Conservation (phyloP, 2,329 filamentous ascomycete species). For the Nemania sp. region DNA sequence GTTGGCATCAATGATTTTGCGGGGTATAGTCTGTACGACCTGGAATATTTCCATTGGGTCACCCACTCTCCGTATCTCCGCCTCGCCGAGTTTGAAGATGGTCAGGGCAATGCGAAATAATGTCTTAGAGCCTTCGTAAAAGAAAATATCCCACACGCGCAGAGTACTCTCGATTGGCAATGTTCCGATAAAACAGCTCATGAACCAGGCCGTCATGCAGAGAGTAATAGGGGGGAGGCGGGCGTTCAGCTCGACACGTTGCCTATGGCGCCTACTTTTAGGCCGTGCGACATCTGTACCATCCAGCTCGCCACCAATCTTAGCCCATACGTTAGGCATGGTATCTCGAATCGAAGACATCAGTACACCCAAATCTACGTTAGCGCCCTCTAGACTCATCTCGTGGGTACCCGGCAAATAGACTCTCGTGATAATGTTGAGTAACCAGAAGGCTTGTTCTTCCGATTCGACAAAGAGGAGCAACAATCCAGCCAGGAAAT, state of each 20-base stretch:
- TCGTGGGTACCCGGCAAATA: conserved; percentile 94
- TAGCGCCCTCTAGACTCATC: conserved; percentile 88
- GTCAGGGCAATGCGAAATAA: conserved; percentile 91
- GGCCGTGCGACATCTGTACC: conserved; percentile 54
- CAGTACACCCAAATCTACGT: conserved; percentile 92
- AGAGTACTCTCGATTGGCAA: conserved; percentile 91
- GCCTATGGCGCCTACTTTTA: conserved; percentile 55
- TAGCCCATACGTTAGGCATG: conserved; percentile 86
- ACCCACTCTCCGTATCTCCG: conserved; percentile 79
- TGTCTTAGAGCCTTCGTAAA: conserved; percentile 94
- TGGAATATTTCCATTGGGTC: conserved; percentile 98
- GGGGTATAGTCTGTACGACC: conserved; percentile 87
- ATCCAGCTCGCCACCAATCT: conserved; percentile 84
- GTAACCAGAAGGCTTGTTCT: conserved; percentile 91
- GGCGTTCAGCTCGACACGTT: conserved; percentile 57
- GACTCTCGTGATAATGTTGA: conserved; percentile 89
- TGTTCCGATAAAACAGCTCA: conserved; percentile 95
- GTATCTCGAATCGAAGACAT: conserved; percentile 88
- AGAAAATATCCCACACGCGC: conserved; percentile 94
- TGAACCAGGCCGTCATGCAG: conserved; percentile 96
- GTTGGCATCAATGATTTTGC: conserved; percentile 85
- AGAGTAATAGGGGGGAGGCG: conserved; percentile 89
- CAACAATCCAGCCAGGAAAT: conserved; percentile 91
- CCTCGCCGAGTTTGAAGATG: conserved; percentile 89
- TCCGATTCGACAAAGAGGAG: conserved; percentile 89